Evolutionary conservation across 2,329 filamentous ascomycete species (phyloP).

Genomic region (Verticillium nubilum): DNA sequence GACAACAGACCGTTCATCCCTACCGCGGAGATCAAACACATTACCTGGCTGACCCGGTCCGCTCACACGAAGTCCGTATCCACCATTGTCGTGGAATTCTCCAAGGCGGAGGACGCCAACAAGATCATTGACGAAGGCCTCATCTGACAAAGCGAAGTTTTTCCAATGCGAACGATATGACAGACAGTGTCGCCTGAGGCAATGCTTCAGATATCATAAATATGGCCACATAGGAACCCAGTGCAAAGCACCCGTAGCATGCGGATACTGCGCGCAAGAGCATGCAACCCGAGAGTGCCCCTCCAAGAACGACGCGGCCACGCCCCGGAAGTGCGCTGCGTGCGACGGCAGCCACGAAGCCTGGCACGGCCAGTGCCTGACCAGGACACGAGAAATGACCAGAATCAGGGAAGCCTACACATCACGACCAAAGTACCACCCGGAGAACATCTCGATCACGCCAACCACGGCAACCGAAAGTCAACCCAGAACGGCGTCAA

Average conservation of each 20-base stretch:
- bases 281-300: not conserved
- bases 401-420: slow-evolving; percentile 2
- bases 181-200: slow-evolving; percentile 2
- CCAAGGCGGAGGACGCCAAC: not conserved
- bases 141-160: not conserved
- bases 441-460: not conserved
- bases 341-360: not conserved
- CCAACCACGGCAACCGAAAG: not conserved
- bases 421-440: slow-evolving; percentile 1
- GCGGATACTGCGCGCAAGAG: slow-evolving; percentile 6
- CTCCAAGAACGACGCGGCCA: not conserved
- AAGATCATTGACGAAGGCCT: slow-evolving; percentile 1
- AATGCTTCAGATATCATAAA: slow-evolving; percentile 3
- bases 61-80: not conserved
- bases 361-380: not conserved
- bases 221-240: not conserved
- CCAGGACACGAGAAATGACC: not conserved
- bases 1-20: slow-evolving; percentile 1
- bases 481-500: not conserved
- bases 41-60: slow-evolving; percentile 1
- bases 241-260: slow-evolving; percentile 7
- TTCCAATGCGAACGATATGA: slow-evolving; percentile 4
- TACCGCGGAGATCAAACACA: slow-evolving; percentile 2
- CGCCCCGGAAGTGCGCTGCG: not conserved
- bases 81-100: not conserved